These are phyloP conservation scores for Dactylella cylindrospora DNA, from an alignment of 2,329 filamentous ascomycete genomes.

Conservation along the genomic window DNA sequence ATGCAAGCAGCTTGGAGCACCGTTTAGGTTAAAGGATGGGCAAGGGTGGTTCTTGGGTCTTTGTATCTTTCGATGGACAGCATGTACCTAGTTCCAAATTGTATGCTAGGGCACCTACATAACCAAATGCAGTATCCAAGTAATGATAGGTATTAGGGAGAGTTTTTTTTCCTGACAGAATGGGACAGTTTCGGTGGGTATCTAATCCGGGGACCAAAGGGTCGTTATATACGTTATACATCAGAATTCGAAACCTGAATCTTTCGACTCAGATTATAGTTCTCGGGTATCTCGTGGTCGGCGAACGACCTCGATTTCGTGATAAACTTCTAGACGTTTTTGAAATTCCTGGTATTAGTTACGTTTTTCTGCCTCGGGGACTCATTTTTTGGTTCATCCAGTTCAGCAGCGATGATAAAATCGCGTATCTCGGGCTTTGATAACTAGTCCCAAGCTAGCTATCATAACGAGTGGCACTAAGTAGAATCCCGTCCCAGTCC, in stretches of 20 bases:
- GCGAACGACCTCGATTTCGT: too few relatives aligned
- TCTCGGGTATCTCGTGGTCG: too few relatives aligned
- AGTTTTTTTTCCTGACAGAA: conserved; percentile 1
- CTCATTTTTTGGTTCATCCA: too few relatives aligned
- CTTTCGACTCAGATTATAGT: too few relatives aligned
- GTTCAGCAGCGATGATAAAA: conserved; percentile 1
- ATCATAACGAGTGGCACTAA: conserved; percentile 2
- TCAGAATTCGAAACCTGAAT: too few relatives aligned
- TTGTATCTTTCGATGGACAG: conserved; percentile 11
- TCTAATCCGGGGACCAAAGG: neutral
- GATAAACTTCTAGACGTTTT: neutral
- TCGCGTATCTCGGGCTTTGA: conserved; percentile 22
- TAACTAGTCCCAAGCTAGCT: conserved; percentile 3
- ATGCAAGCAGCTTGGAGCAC: too few relatives aligned
- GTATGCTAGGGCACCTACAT: neutral
- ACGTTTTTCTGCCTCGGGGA: conserved; percentile 6
- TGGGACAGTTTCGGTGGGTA: conserved; percentile 3
- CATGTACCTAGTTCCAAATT: neutral
- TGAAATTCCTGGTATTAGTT: too few relatives aligned
- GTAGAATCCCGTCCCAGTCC: conserved; percentile 18
- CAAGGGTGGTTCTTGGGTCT: conserved; percentile 11
- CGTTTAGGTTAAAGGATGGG: too few relatives aligned
- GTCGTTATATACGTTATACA: conserved; percentile 1
- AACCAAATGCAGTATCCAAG: neutral
- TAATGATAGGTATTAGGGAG: neutral